Percentiles rank a stretch among this genome's conserved stretches.
phyloP scores from a whole-genome alignment of 2,329 filamentous ascomycete genomes.

The Chaetomiaceae sp. region DNA sequence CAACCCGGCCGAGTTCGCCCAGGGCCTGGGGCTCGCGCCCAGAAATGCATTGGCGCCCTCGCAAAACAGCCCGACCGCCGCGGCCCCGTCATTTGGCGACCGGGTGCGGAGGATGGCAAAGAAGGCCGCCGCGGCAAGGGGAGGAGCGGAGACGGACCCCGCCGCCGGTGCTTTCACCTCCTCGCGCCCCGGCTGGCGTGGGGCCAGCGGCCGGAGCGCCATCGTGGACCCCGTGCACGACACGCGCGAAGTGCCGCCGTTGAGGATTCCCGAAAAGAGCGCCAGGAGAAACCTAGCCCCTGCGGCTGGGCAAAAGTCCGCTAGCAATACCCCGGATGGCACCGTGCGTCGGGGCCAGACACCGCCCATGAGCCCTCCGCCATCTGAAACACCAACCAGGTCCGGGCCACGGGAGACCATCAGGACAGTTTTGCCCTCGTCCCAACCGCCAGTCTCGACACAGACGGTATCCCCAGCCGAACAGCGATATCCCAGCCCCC shows the following conservation, averaged over 20 bases:
- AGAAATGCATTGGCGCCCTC: slow-evolving; percentile 22
- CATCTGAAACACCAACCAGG: slow-evolving; percentile 26
- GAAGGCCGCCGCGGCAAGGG: slow-evolving; percentile 17
- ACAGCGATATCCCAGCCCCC: slow-evolving; percentile 34
- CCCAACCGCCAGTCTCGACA: slow-evolving; percentile 23
- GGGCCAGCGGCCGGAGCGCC: slow-evolving; percentile 61
- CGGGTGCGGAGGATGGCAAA: slow-evolving; percentile 39
- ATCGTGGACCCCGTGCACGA: slow-evolving; percentile 61
- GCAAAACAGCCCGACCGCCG: slow-evolving; percentile 25
- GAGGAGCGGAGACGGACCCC: slow-evolving; percentile 27
- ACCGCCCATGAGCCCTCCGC: slow-evolving; percentile 29
- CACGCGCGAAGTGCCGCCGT: slow-evolving; percentile 48
- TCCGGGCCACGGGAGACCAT: slow-evolving; percentile 24
- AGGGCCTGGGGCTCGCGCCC: slow-evolving; percentile 30
- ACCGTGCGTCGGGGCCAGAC: slow-evolving; percentile 22
- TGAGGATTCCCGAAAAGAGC: slow-evolving; percentile 49
- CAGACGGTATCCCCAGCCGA: slow-evolving; percentile 10
- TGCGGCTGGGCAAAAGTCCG: slow-evolving; percentile 15
- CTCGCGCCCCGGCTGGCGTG: slow-evolving; percentile 60
- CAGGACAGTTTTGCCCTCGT: slow-evolving; percentile 33
- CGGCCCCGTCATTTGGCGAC: slow-evolving; percentile 37
- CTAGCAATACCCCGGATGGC: slow-evolving; percentile 8
- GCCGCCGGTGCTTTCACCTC: slow-evolving; percentile 32
- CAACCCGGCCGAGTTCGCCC: slow-evolving; percentile 45
- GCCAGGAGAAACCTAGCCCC: slow-evolving; percentile 35